Base-by-base conservation (phyloP, 306 rosid species). In the Vigna unguiculata region DNA sequence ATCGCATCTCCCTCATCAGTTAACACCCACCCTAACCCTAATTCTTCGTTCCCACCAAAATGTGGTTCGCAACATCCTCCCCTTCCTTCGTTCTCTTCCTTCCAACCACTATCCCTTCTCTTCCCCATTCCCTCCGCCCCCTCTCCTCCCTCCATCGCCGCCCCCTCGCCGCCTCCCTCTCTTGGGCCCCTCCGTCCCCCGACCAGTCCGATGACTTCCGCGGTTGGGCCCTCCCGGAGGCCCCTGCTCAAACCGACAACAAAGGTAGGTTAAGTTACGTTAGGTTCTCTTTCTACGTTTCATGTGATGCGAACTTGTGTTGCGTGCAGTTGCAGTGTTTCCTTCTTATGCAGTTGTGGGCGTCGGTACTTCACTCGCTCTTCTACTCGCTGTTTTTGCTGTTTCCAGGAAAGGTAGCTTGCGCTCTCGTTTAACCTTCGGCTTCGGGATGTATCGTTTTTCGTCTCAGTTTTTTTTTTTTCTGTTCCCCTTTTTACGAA, bases 211-310 rank as follows among this genome's bases (percentile, higher is more conserved):
- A 59, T 55, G 79, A 75, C 46, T 86, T 76, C 70, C 87, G 88
- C 52, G 98, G 98, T 4, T 90, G 98, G 98, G 88, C 82, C 45
- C 7, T 81, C 57, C 43, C 78, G 32, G 86, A 89, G 9, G 3
- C 77, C 58, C 90, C 91, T 19, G 25, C 65, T 65, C 83, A 0
- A 28, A 69, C 32, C 28, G 70, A 47, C 28, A 70, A 48, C 38
- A 72, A 67, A 68, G 91, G 52, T 65, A 40, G 45, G 45, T 2
- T 38, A 1, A 1, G 11, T 32, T 65, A 40, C 13, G 13, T 40
- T 40, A 40, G 45, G 13, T 40, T 40, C 12, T 36, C 49, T 55
- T 9, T 14, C 36, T 1, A 21, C 8, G 16, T 48, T 68, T 71
- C n/a, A 46, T 16, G 34, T 19, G 52, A 45, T 45, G 17, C 19